Percentiles rank a stretch among this genome's conserved stretches.
phyloP scores from a whole-genome alignment of 768 basidiomycete species.

The Kwoniella botswanensis region DNA sequence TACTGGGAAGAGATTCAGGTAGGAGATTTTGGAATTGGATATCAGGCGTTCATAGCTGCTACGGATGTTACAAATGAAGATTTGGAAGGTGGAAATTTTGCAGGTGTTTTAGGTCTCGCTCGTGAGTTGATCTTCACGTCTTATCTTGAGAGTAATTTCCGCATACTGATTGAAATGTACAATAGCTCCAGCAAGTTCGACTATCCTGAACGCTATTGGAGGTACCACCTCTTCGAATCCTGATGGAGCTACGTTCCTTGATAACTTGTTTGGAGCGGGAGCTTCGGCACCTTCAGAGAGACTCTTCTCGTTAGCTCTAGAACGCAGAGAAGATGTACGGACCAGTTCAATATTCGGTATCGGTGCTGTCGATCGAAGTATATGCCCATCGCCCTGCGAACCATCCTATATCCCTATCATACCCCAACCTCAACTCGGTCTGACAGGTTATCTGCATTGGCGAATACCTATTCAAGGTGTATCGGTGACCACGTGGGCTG shows the following conservation, averaged over 20 bases:
- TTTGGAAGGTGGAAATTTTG: slow-evolving; percentile 48
- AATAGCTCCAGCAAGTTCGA: slow-evolving; percentile 52
- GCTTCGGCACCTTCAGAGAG: slow-evolving; percentile 46
- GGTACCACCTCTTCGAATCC: slow-evolving; percentile 53
- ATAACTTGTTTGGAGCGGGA: slow-evolving; percentile 55
- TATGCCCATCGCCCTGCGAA: slow-evolving; percentile 49
- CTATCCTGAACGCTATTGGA: slow-evolving; percentile 47
- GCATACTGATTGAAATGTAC: background rate
- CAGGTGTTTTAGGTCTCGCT: slow-evolving; percentile 54
- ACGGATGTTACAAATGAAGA: slow-evolving; percentile 46
- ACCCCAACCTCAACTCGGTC: slow-evolving; percentile 46
- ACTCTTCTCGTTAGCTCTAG: slow-evolving; percentile 52
- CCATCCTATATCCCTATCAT: slow-evolving; percentile 52
- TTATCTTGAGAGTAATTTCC: background rate
- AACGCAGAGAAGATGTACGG: slow-evolving; percentile 53
- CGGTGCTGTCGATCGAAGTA: slow-evolving; percentile 35
- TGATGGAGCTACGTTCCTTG: slow-evolving; percentile 57
- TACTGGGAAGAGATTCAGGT: slow-evolving; percentile 55
- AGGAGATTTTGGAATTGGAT: slow-evolving; percentile 52
- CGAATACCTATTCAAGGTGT: slow-evolving; percentile 47
- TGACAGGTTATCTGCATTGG: slow-evolving; percentile 53
- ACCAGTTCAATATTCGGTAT: slow-evolving; percentile 51
- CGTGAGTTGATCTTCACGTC: slow-evolving; percentile 25
- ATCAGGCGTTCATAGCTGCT: slow-evolving; percentile 55
- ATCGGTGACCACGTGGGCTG: slow-evolving; percentile 35